These are phyloP conservation scores for Carallia brachiata DNA, from an alignment of 345 rosid species.

Conservation along the genomic window DNA sequence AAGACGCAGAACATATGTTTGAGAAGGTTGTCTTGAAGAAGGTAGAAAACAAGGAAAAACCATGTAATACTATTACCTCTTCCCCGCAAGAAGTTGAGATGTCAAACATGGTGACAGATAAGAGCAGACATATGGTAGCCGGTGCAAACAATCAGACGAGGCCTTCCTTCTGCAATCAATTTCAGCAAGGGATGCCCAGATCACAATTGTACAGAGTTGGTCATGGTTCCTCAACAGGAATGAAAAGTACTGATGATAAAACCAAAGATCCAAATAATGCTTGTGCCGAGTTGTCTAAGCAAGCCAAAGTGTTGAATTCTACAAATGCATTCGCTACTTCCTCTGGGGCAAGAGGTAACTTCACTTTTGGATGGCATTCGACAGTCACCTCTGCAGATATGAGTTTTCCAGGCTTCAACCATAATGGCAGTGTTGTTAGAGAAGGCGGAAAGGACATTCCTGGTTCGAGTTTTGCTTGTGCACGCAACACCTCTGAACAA, in stretches of 20 bases:
- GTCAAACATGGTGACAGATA: constrained; percentile 12
- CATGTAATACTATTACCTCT: constrained; percentile 12
- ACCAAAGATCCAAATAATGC: constrained; percentile 10
- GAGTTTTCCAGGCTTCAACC: constrained; percentile 20
- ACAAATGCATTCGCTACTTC: constrained; percentile 7
- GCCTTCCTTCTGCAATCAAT: constrained; percentile 27
- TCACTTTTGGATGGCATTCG: constrained; percentile 20
- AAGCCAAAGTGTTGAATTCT: constrained; percentile 12
- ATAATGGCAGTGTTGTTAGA: constrained; percentile 21
- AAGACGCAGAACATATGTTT: constrained; percentile 16
- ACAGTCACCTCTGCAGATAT: constrained; percentile 15
- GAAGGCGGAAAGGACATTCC: constrained; percentile 21
- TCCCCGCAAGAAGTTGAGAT: constrained; percentile 16
- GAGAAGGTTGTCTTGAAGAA: constrained; percentile 29
- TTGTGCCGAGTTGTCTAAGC: constrained; percentile 13
- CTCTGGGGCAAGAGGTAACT: constrained; percentile 12
- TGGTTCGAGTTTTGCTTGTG: constrained; percentile 32
- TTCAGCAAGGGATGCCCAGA: constrained; percentile 15
- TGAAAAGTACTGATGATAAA: constrained; percentile 3
- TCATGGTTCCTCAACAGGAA: not conserved
- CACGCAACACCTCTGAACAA: constrained; percentile 27
- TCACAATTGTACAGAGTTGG: constrained; percentile 10
- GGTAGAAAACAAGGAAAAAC: constrained; percentile 23
- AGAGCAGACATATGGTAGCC: constrained; percentile 5
- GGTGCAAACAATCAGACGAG: constrained; percentile 11